Base-by-base conservation (phyloP, 768 basidiomycete genomes). In the Mrakia hoshinonis region DNA sequence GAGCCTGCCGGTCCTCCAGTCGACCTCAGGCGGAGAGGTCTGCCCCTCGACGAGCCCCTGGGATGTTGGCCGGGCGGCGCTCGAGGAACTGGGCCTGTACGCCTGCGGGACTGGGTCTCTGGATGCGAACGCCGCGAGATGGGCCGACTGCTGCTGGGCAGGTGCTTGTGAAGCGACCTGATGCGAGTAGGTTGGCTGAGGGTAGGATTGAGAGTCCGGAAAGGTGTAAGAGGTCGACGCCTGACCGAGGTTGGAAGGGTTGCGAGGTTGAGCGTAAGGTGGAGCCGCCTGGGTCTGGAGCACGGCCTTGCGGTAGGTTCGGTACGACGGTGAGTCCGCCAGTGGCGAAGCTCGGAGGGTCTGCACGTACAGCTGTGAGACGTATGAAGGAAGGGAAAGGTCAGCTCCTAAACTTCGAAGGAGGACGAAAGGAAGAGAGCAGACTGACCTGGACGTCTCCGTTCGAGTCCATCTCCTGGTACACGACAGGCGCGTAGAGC, bases 281-380 rank as follows among this genome's bases (percentile, higher is more conserved):
- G 58, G 34, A 34, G 58, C 58, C 10, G 58, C 31, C 22, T 61
- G 58, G 58, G n/a, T 31, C 34, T 61, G 31, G 34, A 39, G 58
- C 5, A 36, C 31, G 34, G 58, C 58, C 15, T 61, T 61, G 18
- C 58, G 58, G 34, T 61, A 61, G 36, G 58, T 61, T 12, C 13
- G 58, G 36, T 61, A 61, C 36, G 58, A 61, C 36, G 58, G 58
- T 4, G 58, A 61, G 34, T 11, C 31, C 5, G 58, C 20, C 22
- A 61, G 34, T n/a, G 58, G 58, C 4, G 58, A 61, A 20, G 58
- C 58, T 18, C 31, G 22, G 34, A 61, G 20, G 18, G 58, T 61
- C 20, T 36, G 31, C 9, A 61, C 58, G 58, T 61, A 61, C 31
- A 61, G 58, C 58, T 61, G 34, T 13, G n/a, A n/a, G n/a, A 43